Evolutionary conservation across 331 rosid species (phyloP).

Genomic region (Pyracantha coccinea): DNA sequence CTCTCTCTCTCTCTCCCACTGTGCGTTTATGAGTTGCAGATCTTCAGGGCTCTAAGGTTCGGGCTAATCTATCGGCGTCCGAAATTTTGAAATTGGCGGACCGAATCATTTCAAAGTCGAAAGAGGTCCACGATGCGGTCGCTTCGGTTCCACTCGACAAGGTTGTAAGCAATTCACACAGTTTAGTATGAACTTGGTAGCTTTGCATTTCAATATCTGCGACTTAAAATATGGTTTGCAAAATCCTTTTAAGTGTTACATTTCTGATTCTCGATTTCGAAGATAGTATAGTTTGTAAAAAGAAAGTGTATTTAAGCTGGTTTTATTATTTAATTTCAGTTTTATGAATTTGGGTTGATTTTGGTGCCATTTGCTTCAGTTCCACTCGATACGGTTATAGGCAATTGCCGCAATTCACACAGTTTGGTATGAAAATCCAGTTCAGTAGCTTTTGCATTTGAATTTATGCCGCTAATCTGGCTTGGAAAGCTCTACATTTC

Average conservation of each 20-base stretch:
- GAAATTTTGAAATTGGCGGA: conserved; percentile 74
- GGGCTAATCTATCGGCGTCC: conserved; percentile 52
- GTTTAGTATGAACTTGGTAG: neutral
- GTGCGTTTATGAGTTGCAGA: conserved; percentile 27
- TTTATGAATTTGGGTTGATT: neutral
- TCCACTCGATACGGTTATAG: conserved; percentile 64
- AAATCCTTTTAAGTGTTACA: neutral
- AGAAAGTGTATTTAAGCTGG: neutral
- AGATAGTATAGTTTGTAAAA: neutral
- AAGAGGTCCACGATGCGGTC: conserved; percentile 60
- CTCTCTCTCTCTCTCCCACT: neutral
- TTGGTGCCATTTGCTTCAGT: conserved; percentile 47
- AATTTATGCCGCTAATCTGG: neutral
- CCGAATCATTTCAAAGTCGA: conserved; percentile 60
- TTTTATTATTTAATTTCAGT: neutral
- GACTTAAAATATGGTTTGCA: neutral
- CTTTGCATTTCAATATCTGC: neutral
- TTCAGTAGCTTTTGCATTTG: neutral
- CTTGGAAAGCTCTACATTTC: neutral
- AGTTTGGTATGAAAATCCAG: neutral
- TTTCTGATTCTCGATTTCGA: neutral
- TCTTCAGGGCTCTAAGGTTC: conserved; percentile 63
- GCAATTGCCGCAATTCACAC: neutral
- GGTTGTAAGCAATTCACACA: conserved; percentile 31
- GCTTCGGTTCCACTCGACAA: conserved; percentile 76